phyloP scores from a whole-genome alignment of 176 grass and related monocot genomes.

The Tillandsia leiboldiana region DNA sequence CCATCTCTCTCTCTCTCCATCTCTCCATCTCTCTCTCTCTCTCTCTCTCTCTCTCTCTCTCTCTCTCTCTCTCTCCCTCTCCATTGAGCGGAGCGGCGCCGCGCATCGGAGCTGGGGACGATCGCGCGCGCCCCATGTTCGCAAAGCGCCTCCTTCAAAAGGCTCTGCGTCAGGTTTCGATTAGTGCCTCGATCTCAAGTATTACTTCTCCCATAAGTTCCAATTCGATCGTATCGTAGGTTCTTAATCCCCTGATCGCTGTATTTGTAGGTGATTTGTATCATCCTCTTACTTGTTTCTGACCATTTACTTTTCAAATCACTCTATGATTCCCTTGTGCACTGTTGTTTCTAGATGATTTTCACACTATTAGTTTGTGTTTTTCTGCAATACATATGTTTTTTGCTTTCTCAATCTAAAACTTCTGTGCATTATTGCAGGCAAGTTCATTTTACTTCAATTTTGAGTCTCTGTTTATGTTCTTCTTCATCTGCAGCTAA shows the following conservation, averaged over 20 bases:
- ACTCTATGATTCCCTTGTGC: background rate
- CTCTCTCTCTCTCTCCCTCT: background rate
- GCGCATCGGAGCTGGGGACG: background rate
- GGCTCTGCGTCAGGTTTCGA: conserved; percentile 40
- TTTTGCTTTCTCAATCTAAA: conserved; percentile 2
- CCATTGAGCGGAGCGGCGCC: conserved; percentile 1
- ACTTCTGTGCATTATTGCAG: background rate
- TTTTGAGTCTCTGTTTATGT: conserved; percentile 1
- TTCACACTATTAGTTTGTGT: no score
- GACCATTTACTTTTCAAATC: no score
- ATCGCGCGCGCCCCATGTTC: conserved; percentile 30
- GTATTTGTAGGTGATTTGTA: no score
- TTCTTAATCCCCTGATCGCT: no score
- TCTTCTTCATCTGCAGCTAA: conserved; percentile 11
- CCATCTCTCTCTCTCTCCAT: background rate
- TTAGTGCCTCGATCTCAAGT: background rate
- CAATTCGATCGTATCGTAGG: no score
- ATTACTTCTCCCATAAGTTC: no score
- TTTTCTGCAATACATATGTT: background rate
- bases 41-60: background rate
- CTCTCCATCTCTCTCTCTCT: conserved; percentile 4
- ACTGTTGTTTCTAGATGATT: no score
- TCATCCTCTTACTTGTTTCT: no score
- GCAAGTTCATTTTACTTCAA: background rate
- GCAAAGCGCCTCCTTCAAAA: conserved; percentile 46